Evolutionary conservation across 306 rosid genomes (phyloP), one percentile per base, ranked within the genome.

Genomic region (Cucumis cinereus): DNA sequence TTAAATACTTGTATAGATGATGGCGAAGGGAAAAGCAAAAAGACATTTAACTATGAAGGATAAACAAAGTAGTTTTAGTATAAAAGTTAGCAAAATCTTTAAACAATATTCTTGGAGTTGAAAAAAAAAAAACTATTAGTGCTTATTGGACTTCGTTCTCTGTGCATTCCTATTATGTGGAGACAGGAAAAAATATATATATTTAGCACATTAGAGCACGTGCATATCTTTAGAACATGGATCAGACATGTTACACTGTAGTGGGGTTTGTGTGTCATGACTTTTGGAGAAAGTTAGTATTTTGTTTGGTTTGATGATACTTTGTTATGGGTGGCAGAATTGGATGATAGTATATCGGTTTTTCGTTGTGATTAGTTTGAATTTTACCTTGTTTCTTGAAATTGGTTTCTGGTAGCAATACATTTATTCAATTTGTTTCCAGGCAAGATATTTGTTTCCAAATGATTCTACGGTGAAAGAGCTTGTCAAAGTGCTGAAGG

Each of bases 361-460:
- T 43, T 70, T 70, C 20, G 23, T 43, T 71, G 22, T 50, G 15
- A 8, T 26, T 50, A 20, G 56, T 36, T 38, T 6, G 22, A 8
- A 73, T 10, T 43, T 3, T 22, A 47, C 22, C 0, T 4, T 7
- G 2, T 2, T 7, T 56, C 6, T 41, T 58, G 69, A 41, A 40
- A 36, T 79, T 33, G 4, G 26, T 40, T 12, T 28, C 8, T 77
- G 38, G 24, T 26, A 20, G 43, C 53, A 17, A 16, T 36, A 5
- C 20, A 33, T 13, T 35, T 74, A 43, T 26, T 20, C 49, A 73
- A 76, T 79, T 85, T 77, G 76, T 64, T 57, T 87, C 85, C 92
- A 94, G 99, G 99, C 96, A 17, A 94, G 84, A 77, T 94, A 86
- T 83, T 80, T 94, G 77, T 84, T 81, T 58, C 99, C 99, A 0